Evolutionary conservation across 768 basidiomycete species (phyloP).

Genomic region (Crepidotus variabilis): DNA sequence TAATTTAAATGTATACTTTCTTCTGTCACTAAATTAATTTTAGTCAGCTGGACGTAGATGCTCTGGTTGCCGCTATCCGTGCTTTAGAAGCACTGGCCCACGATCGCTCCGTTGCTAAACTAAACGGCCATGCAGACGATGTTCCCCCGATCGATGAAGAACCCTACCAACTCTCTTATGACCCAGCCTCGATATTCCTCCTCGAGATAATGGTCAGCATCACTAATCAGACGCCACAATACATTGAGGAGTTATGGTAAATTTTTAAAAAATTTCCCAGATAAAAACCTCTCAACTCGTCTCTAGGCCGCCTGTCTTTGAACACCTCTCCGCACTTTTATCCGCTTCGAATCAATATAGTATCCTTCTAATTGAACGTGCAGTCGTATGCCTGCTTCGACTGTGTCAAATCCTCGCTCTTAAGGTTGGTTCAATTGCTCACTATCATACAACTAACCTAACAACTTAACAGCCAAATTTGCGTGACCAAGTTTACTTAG

Average conservation of each 20-base stretch:
- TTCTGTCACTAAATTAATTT: conserved; percentile 2
- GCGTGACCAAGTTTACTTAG: conserved; percentile 92
- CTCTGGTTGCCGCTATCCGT: conserved; percentile 78
- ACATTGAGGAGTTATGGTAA: conserved; percentile 88
- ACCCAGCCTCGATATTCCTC: conserved; percentile 92
- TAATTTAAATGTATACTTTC: conserved; percentile 7
- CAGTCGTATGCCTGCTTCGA: conserved; percentile 83
- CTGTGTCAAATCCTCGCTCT: conserved; percentile 81
- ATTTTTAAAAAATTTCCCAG: conserved; percentile 19
- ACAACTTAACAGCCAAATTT: conserved; percentile 55
- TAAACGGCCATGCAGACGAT: conserved; percentile 71
- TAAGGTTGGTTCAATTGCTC: conserved; percentile 41
- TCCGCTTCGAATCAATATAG: conserved; percentile 79
- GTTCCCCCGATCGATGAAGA: conserved; percentile 38
- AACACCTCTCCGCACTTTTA: conserved; percentile 83
- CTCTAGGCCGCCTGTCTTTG: conserved; percentile 90
- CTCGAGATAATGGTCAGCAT: conserved; percentile 95
- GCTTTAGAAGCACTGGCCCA: conserved; percentile 90
- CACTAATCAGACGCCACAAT: conserved; percentile 66
- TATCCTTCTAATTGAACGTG: conserved; percentile 87
- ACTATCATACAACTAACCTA: conserved; percentile 2
- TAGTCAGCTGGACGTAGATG: conserved; percentile 76
- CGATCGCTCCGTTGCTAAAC: conserved; percentile 76
- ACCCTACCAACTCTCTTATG: conserved; percentile 73
- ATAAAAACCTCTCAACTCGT: background rate